Evolutionary conservation across 257 asterid genomes (phyloP), one percentile per base, ranked within the genome.

Genomic region (Petunia secreta): DNA sequence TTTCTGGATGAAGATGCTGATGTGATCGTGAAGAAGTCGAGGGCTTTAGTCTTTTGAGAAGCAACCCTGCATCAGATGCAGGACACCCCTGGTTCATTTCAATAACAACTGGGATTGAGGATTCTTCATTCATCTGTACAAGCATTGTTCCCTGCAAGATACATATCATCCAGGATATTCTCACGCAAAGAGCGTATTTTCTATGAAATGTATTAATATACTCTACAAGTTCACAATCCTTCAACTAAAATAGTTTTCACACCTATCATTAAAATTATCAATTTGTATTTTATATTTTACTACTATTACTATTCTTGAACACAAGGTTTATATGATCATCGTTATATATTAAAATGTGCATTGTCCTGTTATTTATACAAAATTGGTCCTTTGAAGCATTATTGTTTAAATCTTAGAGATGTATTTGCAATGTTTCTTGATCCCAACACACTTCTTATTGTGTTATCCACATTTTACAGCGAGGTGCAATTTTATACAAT

Each of bases 71-170:
- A 86, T 94, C 97, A 54, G 98, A 87, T 62, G 90, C 88, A 63
- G 88, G 68, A 79, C 92, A 94, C 0, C 98, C 99, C 83, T 91
- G 91, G 10, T 87, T 82, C 97, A 96, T 92, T 85, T 89, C 97
- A 36, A 85, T 87, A 58, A 94, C 98, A 52, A 94, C 89, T 48
- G 98, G 97, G 48, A 85, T 43, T 15, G 83, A 58, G 43, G 87
- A 90, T 39, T 86, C 82, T 57, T 81, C 85, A 54, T 52, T 88
- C 82, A 91, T 84, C 87, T 92, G 88, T 44, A 95, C 84, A 53
- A 84, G 34, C 95, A 95, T 90, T 69, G 86, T 93, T 55, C 99
- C 98, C 98, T 95, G 92, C 34, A 48, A 75, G 25, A 62, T n/a
- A 66, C n/a, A 50, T 8, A 50, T 10, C 50, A 13, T 34, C 44